Conservation (phyloP, 2,329 filamentous ascomycete genomes). For the Fusarium xyrophilum region DNA sequence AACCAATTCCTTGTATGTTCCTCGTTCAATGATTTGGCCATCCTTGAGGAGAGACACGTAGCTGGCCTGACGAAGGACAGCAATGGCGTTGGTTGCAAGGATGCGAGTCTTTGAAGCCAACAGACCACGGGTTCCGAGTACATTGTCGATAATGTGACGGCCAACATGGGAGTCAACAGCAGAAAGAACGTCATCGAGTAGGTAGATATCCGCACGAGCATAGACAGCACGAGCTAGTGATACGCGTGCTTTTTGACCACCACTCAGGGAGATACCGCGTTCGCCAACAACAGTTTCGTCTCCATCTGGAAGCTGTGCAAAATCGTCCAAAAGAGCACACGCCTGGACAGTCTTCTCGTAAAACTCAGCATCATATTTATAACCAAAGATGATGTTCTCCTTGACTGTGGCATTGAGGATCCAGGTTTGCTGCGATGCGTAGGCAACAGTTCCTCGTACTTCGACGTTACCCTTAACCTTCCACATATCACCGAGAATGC, state of each 20-base stretch:
- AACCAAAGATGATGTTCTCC: slow-evolving; percentile 96
- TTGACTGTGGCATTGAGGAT: slow-evolving; percentile 97
- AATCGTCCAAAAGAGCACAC: slow-evolving; percentile 90
- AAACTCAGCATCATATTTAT: slow-evolving; percentile 90
- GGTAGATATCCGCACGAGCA: slow-evolving; percentile 92
- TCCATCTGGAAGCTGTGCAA: slow-evolving; percentile 89
- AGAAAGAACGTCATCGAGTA: slow-evolving; percentile 92
- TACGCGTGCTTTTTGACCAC: slow-evolving; percentile 93
- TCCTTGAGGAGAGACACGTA: slow-evolving; percentile 86
- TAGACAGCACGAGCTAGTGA: slow-evolving; percentile 94
- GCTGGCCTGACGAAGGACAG: slow-evolving; percentile 86
- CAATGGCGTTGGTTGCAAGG: slow-evolving; percentile 92
- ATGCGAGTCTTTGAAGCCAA: slow-evolving; percentile 87
- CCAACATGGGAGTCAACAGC: slow-evolving; percentile 99
- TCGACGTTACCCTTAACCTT: slow-evolving; percentile 85
- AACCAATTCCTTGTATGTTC: slow-evolving; percentile 88
- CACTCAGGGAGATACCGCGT: slow-evolving; percentile 92
- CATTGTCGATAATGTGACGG: slow-evolving; percentile 91
- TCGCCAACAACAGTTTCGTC: slow-evolving; percentile 97
- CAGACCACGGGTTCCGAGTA: slow-evolving; percentile 84
- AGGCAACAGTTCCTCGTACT: slow-evolving; percentile 83
- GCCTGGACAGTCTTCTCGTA: slow-evolving; percentile 93
- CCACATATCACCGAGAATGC: slow-evolving; percentile 89
- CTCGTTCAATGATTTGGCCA: slow-evolving; percentile 82
- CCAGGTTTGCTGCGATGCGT: slow-evolving; percentile 93